Conservation (phyloP, 352 stramenopile genomes). For the Globisporangium alternatum region DNA sequence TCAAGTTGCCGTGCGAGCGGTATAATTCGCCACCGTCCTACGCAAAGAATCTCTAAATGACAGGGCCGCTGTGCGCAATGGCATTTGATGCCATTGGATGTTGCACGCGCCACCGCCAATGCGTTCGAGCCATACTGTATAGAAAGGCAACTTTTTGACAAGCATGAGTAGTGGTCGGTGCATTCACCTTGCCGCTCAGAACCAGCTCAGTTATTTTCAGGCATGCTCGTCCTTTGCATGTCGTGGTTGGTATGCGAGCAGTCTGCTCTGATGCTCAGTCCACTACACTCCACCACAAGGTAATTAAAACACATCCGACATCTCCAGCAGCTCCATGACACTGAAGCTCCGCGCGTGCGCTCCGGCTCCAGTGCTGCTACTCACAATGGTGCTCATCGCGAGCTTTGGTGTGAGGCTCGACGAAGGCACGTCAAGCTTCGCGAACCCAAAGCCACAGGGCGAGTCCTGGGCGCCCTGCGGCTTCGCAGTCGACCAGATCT, state of each 20-base stretch:
- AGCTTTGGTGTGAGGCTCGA: constrained; percentile 12
- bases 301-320: too few species aligned
- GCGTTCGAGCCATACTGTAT: too few species aligned
- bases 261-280: too few species aligned
- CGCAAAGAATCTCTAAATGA: too few species aligned
- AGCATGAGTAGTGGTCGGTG: neutral
- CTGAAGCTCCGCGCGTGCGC: neutral
- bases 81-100: too few species aligned
- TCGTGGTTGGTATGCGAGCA: too few species aligned
- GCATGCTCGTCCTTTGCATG: too few species aligned
- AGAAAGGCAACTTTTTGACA: neutral
- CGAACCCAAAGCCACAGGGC: constrained; percentile 54
- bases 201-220: neutral
- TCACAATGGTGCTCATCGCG: constrained; percentile 17
- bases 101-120: too few species aligned
- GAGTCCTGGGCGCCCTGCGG: constrained; percentile 59
- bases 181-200: neutral
- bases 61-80: too few species aligned
- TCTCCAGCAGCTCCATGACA: neutral
- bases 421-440: constrained; percentile 30
- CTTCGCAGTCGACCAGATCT: constrained; percentile 47
- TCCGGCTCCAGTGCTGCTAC: neutral
- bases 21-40: too few species aligned
- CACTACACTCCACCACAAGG: neutral
- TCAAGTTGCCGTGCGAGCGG: too few species aligned